Conservation (phyloP, 1,139 yeast genomes). For the Zygosaccharomyces sapae region DNA sequence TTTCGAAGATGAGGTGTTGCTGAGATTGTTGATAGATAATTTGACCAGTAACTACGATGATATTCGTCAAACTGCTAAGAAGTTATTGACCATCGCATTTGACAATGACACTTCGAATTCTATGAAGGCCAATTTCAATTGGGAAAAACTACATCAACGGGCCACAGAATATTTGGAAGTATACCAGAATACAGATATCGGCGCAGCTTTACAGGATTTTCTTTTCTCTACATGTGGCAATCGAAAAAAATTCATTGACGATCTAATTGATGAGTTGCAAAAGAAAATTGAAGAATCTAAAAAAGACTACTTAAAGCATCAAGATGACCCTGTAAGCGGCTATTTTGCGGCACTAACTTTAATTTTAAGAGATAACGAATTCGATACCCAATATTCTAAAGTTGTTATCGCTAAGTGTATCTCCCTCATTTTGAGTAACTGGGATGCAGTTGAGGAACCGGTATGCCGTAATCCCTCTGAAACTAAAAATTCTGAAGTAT, state of each 20-base stretch:
- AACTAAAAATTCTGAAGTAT: conserved; percentile 50
- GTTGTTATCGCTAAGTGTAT: conserved; percentile 22
- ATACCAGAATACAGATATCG: conserved; percentile 78
- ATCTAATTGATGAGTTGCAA: conserved; percentile 39
- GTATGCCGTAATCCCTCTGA: conserved; percentile 67
- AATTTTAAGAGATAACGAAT: conserved; percentile 41
- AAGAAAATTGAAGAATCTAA: conserved; percentile 31
- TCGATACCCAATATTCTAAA: conserved; percentile 14
- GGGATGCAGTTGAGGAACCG: conserved; percentile 53
- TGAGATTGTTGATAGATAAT: conserved; percentile 53
- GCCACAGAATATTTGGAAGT: conserved; percentile 50
- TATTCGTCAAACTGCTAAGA: conserved; percentile 53
- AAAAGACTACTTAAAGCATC: conserved; percentile 41
- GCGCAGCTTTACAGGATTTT: conserved; percentile 64
- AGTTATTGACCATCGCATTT: conserved; percentile 45
- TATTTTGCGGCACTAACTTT: conserved; percentile 53
- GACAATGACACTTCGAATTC: conserved; percentile 1
- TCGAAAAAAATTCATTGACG: conserved; percentile 26
- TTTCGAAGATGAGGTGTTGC: conserved; percentile 38
- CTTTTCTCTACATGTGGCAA: conserved; percentile 35
- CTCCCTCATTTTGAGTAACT: conserved; percentile 39
- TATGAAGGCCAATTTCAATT: conserved; percentile 8
- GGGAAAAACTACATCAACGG: conserved; percentile 35
- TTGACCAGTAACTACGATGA: conserved; percentile 73
- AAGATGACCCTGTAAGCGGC: conserved; percentile 58